Evolutionary conservation across 805 yeast genomes (phyloP).

Genomic region (Kockiozyma suomiensis): DNA sequence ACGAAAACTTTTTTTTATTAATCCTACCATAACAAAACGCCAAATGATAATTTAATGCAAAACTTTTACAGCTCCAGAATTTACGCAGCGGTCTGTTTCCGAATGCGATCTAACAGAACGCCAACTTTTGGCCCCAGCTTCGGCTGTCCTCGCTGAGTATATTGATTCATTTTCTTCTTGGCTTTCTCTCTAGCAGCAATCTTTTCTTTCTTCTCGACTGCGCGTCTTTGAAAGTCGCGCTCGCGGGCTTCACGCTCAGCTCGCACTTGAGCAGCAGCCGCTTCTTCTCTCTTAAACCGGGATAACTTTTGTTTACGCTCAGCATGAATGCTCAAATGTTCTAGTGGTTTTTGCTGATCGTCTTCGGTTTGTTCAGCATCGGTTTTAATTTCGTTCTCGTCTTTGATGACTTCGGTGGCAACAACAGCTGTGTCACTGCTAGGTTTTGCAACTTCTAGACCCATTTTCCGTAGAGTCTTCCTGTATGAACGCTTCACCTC

Average conservation of each 20-base stretch:
- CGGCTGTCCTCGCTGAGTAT: constrained; percentile 28
- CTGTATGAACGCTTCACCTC: constrained; percentile 27
- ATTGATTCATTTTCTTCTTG: constrained; percentile 25
- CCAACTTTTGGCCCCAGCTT: constrained; percentile 29
- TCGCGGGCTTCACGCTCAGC: constrained; percentile 15
- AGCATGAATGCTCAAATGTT: background rate
- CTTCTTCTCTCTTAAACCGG: constrained; percentile 23
- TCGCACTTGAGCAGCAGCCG: constrained; percentile 11
- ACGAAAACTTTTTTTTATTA: background rate
- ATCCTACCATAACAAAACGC: background rate
- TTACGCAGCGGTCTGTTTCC: constrained; percentile 6
- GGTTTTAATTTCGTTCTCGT: background rate
- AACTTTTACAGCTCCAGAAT: background rate
- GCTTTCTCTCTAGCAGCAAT: constrained; percentile 15
- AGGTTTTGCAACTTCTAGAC: constrained; percentile 12
- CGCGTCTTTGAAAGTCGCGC: constrained; percentile 8
- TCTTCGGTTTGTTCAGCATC: background rate
- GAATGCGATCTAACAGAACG: constrained; percentile 25
- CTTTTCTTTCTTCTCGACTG: constrained; percentile 12
- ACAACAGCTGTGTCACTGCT: background rate
- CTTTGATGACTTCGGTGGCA: constrained; percentile 1
- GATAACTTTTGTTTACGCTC: constrained; percentile 12
- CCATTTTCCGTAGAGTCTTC: constrained; percentile 25
- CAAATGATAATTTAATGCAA: background rate
- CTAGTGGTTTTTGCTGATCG: background rate